These are phyloP conservation scores for Lichtheimia hyalospora DNA, from an alignment of 371 early-diverging fungal genomes.

Conservation along the genomic window DNA sequence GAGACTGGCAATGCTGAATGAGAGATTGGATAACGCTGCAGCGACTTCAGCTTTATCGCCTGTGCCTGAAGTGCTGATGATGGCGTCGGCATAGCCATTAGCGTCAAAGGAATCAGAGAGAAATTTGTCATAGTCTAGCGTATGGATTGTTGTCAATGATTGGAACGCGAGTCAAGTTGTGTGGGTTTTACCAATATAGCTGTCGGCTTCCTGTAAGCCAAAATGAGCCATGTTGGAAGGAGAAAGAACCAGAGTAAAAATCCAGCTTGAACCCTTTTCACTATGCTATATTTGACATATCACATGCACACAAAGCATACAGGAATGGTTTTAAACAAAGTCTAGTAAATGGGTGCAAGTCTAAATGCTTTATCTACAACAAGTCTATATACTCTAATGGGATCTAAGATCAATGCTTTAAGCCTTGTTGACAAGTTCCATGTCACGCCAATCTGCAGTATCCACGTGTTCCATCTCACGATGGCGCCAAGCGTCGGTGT, in stretches of 20 bases:
- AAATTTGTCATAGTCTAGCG: slow-evolving; percentile 61
- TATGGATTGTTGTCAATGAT: neutral
- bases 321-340: neutral
- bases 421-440: slow-evolving; percentile 2
- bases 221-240: slow-evolving; percentile 3
- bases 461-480: slow-evolving; percentile 45
- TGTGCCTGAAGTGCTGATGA: slow-evolving; percentile 49
- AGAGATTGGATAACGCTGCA: slow-evolving; percentile 68
- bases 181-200: slow-evolving; percentile 21
- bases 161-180: neutral
- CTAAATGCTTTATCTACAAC: slow-evolving; percentile 63
- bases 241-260: too few relatives aligned
- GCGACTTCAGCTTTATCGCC: slow-evolving; percentile 61
- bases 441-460: slow-evolving; percentile 48
- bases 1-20: slow-evolving; percentile 74
- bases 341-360: slow-evolving; percentile 68
- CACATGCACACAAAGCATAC: too few relatives aligned
- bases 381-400: slow-evolving; percentile 13
- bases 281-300: neutral
- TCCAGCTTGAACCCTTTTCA: too few relatives aligned
- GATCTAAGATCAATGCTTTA: too few relatives aligned
- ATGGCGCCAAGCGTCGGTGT: slow-evolving; percentile 42
- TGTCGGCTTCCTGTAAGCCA: slow-evolving; percentile 29
- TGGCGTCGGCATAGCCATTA: slow-evolving; percentile 54
- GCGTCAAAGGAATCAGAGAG: slow-evolving; percentile 61